phyloP scores from a whole-genome alignment of 495 filamentous ascomycete genomes.

The Diplogelasinospora grovesii region DNA sequence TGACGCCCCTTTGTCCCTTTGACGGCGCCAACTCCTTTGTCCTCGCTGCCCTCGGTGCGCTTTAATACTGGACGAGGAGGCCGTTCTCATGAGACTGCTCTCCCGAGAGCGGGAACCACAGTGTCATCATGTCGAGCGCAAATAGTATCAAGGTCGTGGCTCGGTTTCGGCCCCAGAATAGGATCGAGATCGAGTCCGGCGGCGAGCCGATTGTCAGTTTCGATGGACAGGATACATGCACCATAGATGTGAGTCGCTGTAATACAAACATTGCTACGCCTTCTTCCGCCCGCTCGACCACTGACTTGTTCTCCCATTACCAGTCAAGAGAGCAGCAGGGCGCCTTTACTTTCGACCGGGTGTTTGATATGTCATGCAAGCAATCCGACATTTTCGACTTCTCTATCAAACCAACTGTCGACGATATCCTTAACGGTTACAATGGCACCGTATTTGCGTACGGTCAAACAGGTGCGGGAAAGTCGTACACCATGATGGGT shows the following conservation, averaged over 20 bases:
- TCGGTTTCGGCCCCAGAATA: slow-evolving; percentile 95
- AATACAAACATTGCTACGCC: too few species aligned
- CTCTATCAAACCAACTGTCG: slow-evolving; percentile 91
- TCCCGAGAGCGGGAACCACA: slow-evolving; percentile 30
- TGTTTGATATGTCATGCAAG: slow-evolving; percentile 85
- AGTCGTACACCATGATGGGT: slow-evolving; percentile 98
- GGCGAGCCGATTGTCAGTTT: slow-evolving; percentile 89
- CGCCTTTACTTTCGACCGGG: slow-evolving; percentile 92
- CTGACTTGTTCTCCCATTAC: background rate
- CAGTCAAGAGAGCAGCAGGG: slow-evolving; percentile 80
- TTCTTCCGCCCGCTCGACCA: slow-evolving; percentile 1
- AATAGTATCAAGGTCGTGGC: slow-evolving; percentile 79
- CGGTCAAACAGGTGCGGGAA: slow-evolving; percentile 96
- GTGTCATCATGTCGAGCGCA: slow-evolving; percentile 41
- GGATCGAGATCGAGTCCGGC: slow-evolving; percentile 78
- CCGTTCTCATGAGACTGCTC: slow-evolving; percentile 27
- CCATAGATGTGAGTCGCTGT: slow-evolving; percentile 60
- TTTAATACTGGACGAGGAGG: slow-evolving; percentile 5
- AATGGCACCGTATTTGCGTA: slow-evolving; percentile 99
- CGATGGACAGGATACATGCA: slow-evolving; percentile 82
- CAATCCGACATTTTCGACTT: slow-evolving; percentile 94
- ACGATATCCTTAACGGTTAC: slow-evolving; percentile 97
- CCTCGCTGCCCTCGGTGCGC: too few species aligned
- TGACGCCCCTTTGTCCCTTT: too few species aligned
- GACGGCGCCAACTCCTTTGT: too few species aligned